Evolutionary conservation across 495 filamentous ascomycete genomes (phyloP), one percentile per base, ranked within the genome.

Genomic region (Lasiosphaeris hirsuta): DNA sequence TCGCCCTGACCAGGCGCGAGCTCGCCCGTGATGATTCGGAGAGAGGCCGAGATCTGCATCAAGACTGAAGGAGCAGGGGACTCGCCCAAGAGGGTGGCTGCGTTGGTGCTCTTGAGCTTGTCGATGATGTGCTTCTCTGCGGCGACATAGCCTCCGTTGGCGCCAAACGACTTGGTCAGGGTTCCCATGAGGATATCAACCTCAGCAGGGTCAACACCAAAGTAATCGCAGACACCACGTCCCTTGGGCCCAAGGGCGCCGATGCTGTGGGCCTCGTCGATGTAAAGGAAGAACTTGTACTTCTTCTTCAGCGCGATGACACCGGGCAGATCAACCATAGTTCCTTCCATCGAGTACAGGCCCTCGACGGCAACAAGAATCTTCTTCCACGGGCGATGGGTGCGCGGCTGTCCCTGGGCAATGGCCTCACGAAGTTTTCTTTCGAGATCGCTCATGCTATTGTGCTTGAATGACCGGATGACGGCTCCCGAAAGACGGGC

Each of bases 151-250:
- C 94, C 94, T 69, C 94, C 94, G 64, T 98, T 98, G 65, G 94
- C 94, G 65, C 94, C 94, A 63, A 98, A 98, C 0, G 95, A 96
- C 73, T 98, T 98, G 50, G 94, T 98, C 49, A 98, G 76, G 13
- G 94, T 98, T 56, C 94, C 94, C 94, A 98, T 98, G 43, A 98
- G 84, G 63, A 98, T 88, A 73, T 98, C 94, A 14, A 97, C 85
- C 63, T 96, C 87, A 14, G 82, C 72, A 14, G 94, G 85, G 67
- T 96, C 90, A 62, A 97, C 84, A 56, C 86, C 84, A 69, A 97
- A 98, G 70, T 96, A 98, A 67, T 98, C 95, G 75, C 94, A 98
- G 14, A 98, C 92, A 65, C 94, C 94, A 56, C 90, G 85, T 14
- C 94, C 94, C 7, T 72, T 78, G 7, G 92, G 92, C 7, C 94